Evolutionary conservation across 148 eudicot species (phyloP).

Genomic region (Spergularia marina): DNA sequence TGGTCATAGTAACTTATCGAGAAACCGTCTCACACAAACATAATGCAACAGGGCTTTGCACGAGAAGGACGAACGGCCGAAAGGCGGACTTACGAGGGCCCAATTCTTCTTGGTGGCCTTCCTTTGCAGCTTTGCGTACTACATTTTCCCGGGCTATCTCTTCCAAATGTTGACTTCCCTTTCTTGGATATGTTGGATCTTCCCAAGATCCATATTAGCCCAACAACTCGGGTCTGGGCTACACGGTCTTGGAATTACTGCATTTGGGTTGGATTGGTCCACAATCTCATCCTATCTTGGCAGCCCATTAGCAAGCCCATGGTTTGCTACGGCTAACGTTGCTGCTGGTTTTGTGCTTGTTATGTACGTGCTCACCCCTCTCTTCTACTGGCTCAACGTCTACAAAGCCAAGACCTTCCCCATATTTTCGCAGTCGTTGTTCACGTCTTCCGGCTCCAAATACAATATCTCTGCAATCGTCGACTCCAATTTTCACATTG

Average conservation of each 20-base stretch:
- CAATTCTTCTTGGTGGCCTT: constrained; percentile 89
- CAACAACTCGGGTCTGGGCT: constrained; percentile 95
- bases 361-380: constrained; percentile 79
- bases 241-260: constrained; percentile 73
- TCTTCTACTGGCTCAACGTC: constrained; percentile 71
- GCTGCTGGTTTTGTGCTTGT: constrained; percentile 71
- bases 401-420: constrained; percentile 88
- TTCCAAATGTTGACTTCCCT: constrained; percentile 89
- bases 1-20: too few species aligned
- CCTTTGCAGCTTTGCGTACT: constrained; percentile 89
- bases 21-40: too few species aligned
- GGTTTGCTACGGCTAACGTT: constrained; percentile 99
- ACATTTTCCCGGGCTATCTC: constrained; percentile 84
- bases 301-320: constrained; percentile 96
- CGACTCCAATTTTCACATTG: constrained; percentile 72
- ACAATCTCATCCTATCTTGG: constrained; percentile 90
- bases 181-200: constrained; percentile 95
- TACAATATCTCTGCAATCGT: constrained; percentile 82
- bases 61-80: constrained; percentile 77
- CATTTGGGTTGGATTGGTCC: constrained; percentile 92
- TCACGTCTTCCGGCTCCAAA: constrained; percentile 51
- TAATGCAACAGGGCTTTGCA: constrained; percentile 69
- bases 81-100: constrained; percentile 74
- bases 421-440: constrained; percentile 60
- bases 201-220: constrained; percentile 70